These are phyloP conservation scores for Stemphylium lycopersici DNA, from an alignment of 2,329 filamentous ascomycete species.

Conservation along the genomic window DNA sequence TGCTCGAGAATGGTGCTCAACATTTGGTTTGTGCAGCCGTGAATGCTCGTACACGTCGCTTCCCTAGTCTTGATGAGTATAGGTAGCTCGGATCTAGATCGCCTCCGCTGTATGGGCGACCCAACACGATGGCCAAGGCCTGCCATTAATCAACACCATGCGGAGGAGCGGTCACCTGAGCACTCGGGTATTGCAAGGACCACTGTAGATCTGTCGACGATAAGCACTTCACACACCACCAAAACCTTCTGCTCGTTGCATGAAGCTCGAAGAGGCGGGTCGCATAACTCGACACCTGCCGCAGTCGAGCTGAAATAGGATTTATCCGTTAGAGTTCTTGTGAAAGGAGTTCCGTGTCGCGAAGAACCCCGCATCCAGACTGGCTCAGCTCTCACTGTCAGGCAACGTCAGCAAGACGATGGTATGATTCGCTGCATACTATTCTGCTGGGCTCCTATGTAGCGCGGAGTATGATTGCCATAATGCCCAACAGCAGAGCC, in stretches of 20 bases:
- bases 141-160: not conserved
- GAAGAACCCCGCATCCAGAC: not conserved
- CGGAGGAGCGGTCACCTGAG: not conserved
- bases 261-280: slow-evolving; percentile 3
- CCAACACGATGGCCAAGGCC: not conserved
- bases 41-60: not conserved
- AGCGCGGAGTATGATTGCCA: not conserved
- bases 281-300: slow-evolving; percentile 20
- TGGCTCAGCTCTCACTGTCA: not conserved
- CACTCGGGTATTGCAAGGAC: not conserved
- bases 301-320: slow-evolving; percentile 10
- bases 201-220: slow-evolving; percentile 10
- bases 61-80: not conserved
- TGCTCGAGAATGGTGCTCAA: not conserved
- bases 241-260: slow-evolving; percentile 8
- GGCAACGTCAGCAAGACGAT: not conserved
- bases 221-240: not conserved
- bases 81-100: not conserved
- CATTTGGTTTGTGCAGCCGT: slow-evolving; percentile 2
- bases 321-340: not conserved
- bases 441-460: not conserved
- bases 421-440: not conserved
- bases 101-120: not conserved
- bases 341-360: not conserved
- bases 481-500: not conserved